phyloP scores from a whole-genome alignment of 352 stramenopile species.

The Phytophthora megakarya region DNA sequence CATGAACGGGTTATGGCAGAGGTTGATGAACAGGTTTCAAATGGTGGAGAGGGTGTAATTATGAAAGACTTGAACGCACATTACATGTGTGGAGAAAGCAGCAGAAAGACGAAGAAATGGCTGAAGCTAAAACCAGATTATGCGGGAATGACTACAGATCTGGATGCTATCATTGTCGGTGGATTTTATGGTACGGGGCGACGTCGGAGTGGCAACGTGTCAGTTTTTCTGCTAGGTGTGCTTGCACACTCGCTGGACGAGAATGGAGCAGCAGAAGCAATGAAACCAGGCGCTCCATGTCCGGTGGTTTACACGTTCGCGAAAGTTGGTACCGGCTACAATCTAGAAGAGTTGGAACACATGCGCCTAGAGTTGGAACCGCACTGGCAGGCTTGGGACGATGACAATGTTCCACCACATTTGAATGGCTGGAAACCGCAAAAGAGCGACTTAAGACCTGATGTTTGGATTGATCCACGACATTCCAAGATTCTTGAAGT shows the following conservation, averaged over 20 bases:
- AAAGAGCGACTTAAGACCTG: conserved; percentile 73
- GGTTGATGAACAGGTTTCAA: conserved; percentile 69
- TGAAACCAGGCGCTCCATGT: conserved; percentile 50
- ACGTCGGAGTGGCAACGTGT: conserved; percentile 79
- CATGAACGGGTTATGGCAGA: conserved; percentile 85
- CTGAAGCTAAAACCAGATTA: conserved; percentile 90
- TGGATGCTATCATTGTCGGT: conserved; percentile 82
- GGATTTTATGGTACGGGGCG: conserved; percentile 81
- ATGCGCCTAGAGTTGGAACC: conserved; percentile 79
- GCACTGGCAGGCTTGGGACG: conserved; percentile 79
- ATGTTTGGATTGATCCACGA: conserved; percentile 84
- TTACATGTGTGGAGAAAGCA: conserved; percentile 88
- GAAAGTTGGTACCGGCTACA: conserved; percentile 87
- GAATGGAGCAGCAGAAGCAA: conserved; percentile 46
- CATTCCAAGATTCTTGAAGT: conserved; percentile 86
- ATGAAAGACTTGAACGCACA: conserved; percentile 88
- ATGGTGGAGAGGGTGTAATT: conserved; percentile 84
- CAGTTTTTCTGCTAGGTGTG: conserved; percentile 79
- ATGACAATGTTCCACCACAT: conserved; percentile 65
- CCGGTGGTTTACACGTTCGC: conserved; percentile 79
- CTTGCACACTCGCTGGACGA: conserved; percentile 68
- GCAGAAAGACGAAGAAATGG: conserved; percentile 80
- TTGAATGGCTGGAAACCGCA: conserved; percentile 82
- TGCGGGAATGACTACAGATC: conserved; percentile 81
- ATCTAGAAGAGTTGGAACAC: conserved; percentile 72